Percentiles rank a stretch among this genome's conserved stretches.
Conservation (phyloP, 2,329 filamentous ascomycete genomes). For the Tolypocladium cylindrosporum region DNA sequence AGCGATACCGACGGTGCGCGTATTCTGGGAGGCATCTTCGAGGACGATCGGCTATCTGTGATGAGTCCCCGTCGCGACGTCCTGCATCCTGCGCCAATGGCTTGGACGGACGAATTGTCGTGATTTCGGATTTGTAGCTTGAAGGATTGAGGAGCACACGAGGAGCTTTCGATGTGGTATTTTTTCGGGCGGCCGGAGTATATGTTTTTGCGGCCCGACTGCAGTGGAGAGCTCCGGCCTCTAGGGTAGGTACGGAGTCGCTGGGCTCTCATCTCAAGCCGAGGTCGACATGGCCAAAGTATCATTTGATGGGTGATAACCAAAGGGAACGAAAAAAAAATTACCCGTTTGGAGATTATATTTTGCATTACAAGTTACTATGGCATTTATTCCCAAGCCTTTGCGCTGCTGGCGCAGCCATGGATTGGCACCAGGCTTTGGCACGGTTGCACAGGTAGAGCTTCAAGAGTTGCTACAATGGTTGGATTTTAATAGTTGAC, state of each 20-base stretch:
- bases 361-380: too few species aligned
- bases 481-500: too few species aligned
- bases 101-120: not conserved
- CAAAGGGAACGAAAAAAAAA: not conserved
- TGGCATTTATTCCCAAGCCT: too few species aligned
- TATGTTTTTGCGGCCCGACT: not conserved
- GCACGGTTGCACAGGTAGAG: too few species aligned
- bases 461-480: too few species aligned
- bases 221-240: not conserved
- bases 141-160: not conserved
- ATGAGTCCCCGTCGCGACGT: not conserved
- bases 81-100: not conserved
- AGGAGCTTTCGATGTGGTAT: not conserved
- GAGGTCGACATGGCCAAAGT: not conserved
- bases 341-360: too few species aligned
- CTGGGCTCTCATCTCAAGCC: too few species aligned
- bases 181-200: not conserved
- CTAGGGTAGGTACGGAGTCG: not conserved
- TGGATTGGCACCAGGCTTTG: too few species aligned
- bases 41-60: not conserved
- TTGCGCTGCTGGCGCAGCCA: too few species aligned
- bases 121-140: not conserved
- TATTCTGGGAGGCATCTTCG: conserved; percentile 9
- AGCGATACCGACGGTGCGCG: conserved; percentile 17
- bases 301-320: not conserved